Evolutionary conservation across 768 basidiomycete genomes (phyloP), one percentile per base, ranked within the genome.

Genomic region (Suillus americanus): DNA sequence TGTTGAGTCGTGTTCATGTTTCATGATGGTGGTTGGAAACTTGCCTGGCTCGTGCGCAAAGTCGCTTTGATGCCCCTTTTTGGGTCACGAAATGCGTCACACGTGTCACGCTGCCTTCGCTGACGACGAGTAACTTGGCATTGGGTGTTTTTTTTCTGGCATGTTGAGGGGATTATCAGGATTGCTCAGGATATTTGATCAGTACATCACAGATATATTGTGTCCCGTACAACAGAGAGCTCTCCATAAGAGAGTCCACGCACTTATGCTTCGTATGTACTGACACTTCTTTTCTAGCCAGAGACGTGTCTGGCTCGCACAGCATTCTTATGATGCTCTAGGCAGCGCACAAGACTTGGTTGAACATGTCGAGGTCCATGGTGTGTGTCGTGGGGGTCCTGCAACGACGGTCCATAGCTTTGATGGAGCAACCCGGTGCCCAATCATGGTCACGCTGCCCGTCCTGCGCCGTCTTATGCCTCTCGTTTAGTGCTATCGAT

Each of bases 21-120:
- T 60, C 51, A 66, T 66, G 65, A 64, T 51, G 65, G 63, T 55
- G 56, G 60, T 64, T 50, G 60, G 54, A 41, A 37, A 66, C 65
- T 66, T 45, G 65, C 65, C 65, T 65, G 53, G 37, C 38, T 57
- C 45, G 59, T 63, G 59, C 64, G 30, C 43, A 28, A 63, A 43
- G 30, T 40, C 9, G 45, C 57, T 59, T 46, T 64, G 62, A 66
- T 23, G 43, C 63, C 65, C 65, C 63, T 64, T 64, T 66, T 64
- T 64, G 59, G 18, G 56, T 59, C 63, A 61, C 33, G 30, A 48
- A 10, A 40, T 53, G n/a, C 41, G 37, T 41, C 35, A 53, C 56
- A 25, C 9, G 12, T 59, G 56, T 41, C 56, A 59, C 56, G 56
- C 38, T 59, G 8, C 28, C 14, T 9, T n/a, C 16, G 60, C 41